These are phyloP conservation scores for Irineochytrium annulatum DNA, from an alignment of 192 early-diverging fungal genomes.

Conservation along the genomic window DNA sequence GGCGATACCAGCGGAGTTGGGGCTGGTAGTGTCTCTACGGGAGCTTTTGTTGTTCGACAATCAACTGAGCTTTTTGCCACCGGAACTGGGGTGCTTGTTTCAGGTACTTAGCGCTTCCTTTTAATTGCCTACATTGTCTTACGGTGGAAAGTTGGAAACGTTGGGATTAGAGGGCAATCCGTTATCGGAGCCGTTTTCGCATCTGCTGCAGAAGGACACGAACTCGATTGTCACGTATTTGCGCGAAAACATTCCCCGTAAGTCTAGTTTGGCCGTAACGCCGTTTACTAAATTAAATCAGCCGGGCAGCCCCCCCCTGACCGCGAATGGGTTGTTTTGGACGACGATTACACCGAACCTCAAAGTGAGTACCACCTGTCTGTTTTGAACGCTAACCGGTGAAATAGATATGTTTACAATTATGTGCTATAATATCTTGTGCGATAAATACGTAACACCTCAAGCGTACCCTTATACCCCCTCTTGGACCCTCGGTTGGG, in stretches of 20 bases:
- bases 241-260: constrained; percentile 83
- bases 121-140: not conserved
- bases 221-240: constrained; percentile 77
- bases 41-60: constrained; percentile 93
- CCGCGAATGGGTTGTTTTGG: constrained; percentile 85
- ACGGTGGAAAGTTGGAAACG: constrained; percentile 56
- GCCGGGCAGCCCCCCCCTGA: constrained; percentile 75
- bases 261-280: not conserved
- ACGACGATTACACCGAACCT: constrained; percentile 48
- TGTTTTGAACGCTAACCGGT: no score
- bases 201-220: constrained; percentile 80
- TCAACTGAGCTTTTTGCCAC: constrained; percentile 73
- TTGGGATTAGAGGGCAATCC: constrained; percentile 96
- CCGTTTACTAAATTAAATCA: constrained; percentile 21
- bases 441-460: constrained; percentile 83
- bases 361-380: no score
- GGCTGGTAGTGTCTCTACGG: constrained; percentile 71
- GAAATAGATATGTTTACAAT: constrained; percentile 78
- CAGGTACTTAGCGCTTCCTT: constrained; percentile 33
- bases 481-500: constrained; percentile 90
- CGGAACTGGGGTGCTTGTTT: constrained; percentile 84
- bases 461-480: constrained; percentile 90
- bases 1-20: constrained; percentile 80
- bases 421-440: constrained; percentile 90
- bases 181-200: constrained; percentile 72